Base-by-base conservation (phyloP, 257 asterid species). In the Solanum acaule region DNA sequence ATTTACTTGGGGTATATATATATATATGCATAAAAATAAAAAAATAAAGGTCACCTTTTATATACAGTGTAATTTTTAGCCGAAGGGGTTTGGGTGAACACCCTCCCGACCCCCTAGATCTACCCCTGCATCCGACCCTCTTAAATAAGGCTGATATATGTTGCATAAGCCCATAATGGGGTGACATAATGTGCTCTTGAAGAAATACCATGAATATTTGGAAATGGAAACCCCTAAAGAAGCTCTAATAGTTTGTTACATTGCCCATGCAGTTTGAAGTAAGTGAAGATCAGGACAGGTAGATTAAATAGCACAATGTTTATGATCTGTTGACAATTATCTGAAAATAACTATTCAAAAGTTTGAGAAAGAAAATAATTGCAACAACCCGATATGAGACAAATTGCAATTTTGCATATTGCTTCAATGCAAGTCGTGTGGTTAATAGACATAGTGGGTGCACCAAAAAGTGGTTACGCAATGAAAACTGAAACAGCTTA, bases 401-500 rank as follows among this genome's bases (percentile, higher is more conserved):
- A 40, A n/a, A 40, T 31, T 38, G 81, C 56, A 77, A 40, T 77
- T 76, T 1, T 38, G 16, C 83, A 2, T 23, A 25, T 38, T 42
- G 29, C n/a, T 14, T 40, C 15, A 78, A n/a, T 40, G 63, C 25
- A 42, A 42, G 61, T 40, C 5, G 1, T 34, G 5, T 61, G 29
- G 16, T 44, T 42, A 42, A 44, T 25, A 42, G 85, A 44, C 65
- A 44, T 25, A n/a, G 65, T 1, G 5, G 6, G n/a, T 10, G 15
- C 85, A 78, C 38, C 38, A 8, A 18, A 46, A 15, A 46, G 16
- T 18, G 25, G 40, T 46, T 29, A 46, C 2, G 18, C 27, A 81
- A 29, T 46, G 86, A 46, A 81, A 81, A 81, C 18, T 83, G 46
- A 85, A 88, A 86, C 38, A 56, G 46, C 90, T 90, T 90, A 97